These are phyloP conservation scores for Sherardia arvensis DNA, from an alignment of 257 asterid species.

Conservation along the genomic window DNA sequence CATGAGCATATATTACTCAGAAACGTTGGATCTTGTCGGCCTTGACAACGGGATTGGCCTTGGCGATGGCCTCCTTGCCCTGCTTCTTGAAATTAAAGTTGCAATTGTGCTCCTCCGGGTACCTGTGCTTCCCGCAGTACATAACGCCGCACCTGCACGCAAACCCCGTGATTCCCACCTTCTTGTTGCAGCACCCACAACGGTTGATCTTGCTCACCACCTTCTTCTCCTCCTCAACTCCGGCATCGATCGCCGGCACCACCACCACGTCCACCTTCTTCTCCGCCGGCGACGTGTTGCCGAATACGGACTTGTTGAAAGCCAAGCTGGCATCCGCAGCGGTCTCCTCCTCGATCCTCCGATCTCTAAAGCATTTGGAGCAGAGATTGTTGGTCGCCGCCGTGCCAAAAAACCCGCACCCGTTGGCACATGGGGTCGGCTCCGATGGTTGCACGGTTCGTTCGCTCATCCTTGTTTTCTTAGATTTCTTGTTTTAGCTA, in stretches of 20 bases:
- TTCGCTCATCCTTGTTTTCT: constrained; percentile 24
- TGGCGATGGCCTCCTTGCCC: constrained; percentile 27
- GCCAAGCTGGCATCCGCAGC: constrained; percentile 26
- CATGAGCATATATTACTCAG: too few species aligned
- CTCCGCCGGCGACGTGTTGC: not conserved
- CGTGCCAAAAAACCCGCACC: constrained; percentile 47
- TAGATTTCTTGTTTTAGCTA: too few species aligned
- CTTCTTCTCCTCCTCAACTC: not conserved
- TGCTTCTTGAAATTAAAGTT: constrained; percentile 30
- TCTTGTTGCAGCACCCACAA: constrained; percentile 33
- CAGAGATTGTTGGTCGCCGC: constrained; percentile 37
- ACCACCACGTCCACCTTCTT: not conserved
- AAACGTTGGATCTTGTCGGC: constrained; percentile 31
- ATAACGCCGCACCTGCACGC: constrained; percentile 39
- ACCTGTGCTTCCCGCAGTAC: constrained; percentile 41
- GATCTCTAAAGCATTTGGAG: constrained; percentile 35
- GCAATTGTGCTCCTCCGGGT: constrained; percentile 43
- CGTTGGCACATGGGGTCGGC: constrained; percentile 21
- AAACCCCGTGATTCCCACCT: constrained; percentile 35
- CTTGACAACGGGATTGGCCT: constrained; percentile 40
- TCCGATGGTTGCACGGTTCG: constrained; percentile 29
- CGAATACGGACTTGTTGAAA: constrained; percentile 12
- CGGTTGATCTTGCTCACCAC: constrained; percentile 18
- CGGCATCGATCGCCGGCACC: not conserved
- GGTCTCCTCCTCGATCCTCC: constrained; percentile 23